phyloP scores from a whole-genome alignment of 192 early-diverging fungal genomes.

The Gryganskiella cystojenkinii region DNA sequence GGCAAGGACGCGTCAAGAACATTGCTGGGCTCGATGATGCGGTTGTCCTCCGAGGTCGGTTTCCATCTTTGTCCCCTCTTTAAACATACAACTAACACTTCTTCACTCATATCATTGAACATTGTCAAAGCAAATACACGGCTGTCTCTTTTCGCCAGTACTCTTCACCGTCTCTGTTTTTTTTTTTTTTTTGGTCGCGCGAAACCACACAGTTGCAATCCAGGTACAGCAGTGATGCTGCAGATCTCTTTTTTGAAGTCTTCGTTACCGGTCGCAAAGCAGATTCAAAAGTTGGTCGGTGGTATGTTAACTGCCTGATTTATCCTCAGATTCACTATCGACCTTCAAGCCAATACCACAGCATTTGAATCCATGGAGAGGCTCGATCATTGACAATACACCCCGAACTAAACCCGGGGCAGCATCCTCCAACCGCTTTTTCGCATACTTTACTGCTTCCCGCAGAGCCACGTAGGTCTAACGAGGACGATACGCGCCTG shows the following conservation, averaged over 20 bases:
- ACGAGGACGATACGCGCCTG: slow-evolving; percentile 27
- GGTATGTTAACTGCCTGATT: slow-evolving; percentile 56
- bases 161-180: too few relatives aligned
- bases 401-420: slow-evolving; percentile 3
- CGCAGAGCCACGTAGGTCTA: not conserved
- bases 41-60: too few relatives aligned
- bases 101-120: too few relatives aligned
- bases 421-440: not conserved
- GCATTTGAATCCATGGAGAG: slow-evolving; percentile 18
- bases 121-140: too few relatives aligned
- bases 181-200: too few relatives aligned
- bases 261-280: slow-evolving; percentile 52
- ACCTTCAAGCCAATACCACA: not conserved
- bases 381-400: slow-evolving; percentile 12
- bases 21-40: too few relatives aligned
- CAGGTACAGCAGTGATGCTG: slow-evolving; percentile 61
- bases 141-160: too few relatives aligned
- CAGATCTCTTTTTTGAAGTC: slow-evolving; percentile 52
- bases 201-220: too few relatives aligned
- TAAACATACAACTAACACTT: too few relatives aligned
- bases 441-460: slow-evolving; percentile 6
- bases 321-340: slow-evolving; percentile 52
- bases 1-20: too few relatives aligned
- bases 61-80: too few relatives aligned
- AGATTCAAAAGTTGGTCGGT: slow-evolving; percentile 59